These are phyloP conservation scores for Helianthus annuus DNA, from an alignment of 129 eudicot species.

Conservation along the genomic window HanXRQr2.0-SUNRISE NC_035445.2:119282465-119282964, in stretches of 20 bases:
- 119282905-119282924: not conserved
- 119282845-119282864: constrained; percentile 27
- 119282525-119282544: constrained; percentile 50
- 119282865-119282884: constrained; percentile 2
- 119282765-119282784: constrained; percentile 13
- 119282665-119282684: constrained; percentile 2
- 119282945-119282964: not conserved
- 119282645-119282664: constrained; percentile 45
- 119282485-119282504: not conserved
- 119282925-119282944: constrained; percentile 1
- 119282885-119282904: not conserved
- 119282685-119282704: constrained; percentile 6
- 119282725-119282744: not conserved
- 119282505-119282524: constrained; percentile 13
- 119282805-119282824: constrained; percentile 41
- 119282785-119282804: constrained; percentile 21
- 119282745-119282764: constrained; percentile 11
- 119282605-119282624: constrained; percentile 57
- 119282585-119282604: constrained; percentile 59
- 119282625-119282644: constrained; percentile 75
- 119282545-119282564: constrained; percentile 54
- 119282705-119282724: not conserved
- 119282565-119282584: constrained; percentile 37
- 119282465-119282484: constrained; percentile 29
- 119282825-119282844: constrained; percentile 47